phyloP scores from a whole-genome alignment of 2,329 filamentous ascomycete species.

The Bipolaris zeicola region DNA sequence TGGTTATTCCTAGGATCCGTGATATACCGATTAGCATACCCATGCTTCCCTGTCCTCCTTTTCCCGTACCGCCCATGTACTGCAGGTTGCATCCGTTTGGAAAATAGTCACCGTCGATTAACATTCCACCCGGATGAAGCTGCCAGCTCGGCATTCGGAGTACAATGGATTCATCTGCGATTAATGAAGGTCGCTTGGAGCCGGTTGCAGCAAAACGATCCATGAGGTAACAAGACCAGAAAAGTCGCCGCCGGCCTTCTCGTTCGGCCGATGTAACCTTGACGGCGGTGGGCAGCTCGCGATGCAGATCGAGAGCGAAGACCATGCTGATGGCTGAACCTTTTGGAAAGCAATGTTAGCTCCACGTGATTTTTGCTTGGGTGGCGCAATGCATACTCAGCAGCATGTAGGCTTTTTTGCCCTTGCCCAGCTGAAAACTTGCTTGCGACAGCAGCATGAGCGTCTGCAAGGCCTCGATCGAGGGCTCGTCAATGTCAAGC shows the following conservation, averaged over 20 bases:
- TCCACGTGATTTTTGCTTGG: neutral
- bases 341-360: conserved; percentile 57
- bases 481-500: conserved; percentile 80
- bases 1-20: conserved; percentile 80
- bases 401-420: conserved; percentile 87
- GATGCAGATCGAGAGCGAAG: conserved; percentile 78
- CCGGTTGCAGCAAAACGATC: conserved; percentile 84
- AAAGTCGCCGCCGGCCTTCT: conserved; percentile 78
- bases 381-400: conserved; percentile 62
- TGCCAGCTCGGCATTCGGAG: conserved; percentile 78
- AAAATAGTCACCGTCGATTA: conserved; percentile 80
- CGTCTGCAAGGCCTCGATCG: conserved; percentile 76
- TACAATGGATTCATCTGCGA: conserved; percentile 76
- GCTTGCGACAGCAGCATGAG: conserved; percentile 76
- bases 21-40: conserved; percentile 85
- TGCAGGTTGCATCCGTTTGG: conserved; percentile 78
- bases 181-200: conserved; percentile 79
- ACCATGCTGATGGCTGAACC: conserved; percentile 81
- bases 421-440: conserved; percentile 76
- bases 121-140: conserved; percentile 63
- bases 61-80: conserved; percentile 70
- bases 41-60: conserved; percentile 74
- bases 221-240: conserved; percentile 88
- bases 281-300: conserved; percentile 70
- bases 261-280: conserved; percentile 70